Percentiles rank a stretch among this genome's conserved stretches.
These are phyloP conservation scores for Paspalum notatum DNA, from an alignment of 176 grass and related monocot genomes.

Conservation along the genomic window DNA sequence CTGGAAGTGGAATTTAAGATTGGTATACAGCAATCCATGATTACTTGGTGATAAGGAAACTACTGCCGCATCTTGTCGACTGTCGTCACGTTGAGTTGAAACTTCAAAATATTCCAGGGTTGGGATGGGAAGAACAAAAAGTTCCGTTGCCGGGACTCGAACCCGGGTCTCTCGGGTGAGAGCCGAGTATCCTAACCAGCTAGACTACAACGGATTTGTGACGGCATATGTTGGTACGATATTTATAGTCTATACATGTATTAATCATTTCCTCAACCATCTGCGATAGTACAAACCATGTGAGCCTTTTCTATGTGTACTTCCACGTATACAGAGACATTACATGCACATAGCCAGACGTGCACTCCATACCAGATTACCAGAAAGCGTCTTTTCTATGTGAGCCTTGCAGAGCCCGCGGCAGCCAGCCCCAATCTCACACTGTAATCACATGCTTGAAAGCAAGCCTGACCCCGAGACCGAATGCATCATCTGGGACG, in stretches of 20 bases:
- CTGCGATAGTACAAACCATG: no score
- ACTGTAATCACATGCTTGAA: slow-evolving; percentile 26
- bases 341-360: not conserved
- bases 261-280: no score
- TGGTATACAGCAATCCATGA: slow-evolving; percentile 6
- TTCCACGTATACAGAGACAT: no score
- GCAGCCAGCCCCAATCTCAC: not conserved
- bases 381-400: not conserved
- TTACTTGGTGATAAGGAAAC: slow-evolving; percentile 26
- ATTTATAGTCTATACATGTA: no score
- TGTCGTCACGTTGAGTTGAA: slow-evolving; percentile 1
- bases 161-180: slow-evolving; percentile 79
- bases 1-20: not conserved
- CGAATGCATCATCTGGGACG: not conserved
- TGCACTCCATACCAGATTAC: not conserved
- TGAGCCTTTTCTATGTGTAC: not conserved
- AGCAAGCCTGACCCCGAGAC: slow-evolving; percentile 13
- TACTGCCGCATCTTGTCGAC: not conserved
- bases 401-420: not conserved
- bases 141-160: slow-evolving; percentile 57
- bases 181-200: slow-evolving; percentile 94
- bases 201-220: slow-evolving; percentile 14
- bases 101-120: no score
- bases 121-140: no score
- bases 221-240: fast-evolving